Conservation (phyloP, 306 rosid species). For the Pterocarpus santalinus region DNA sequence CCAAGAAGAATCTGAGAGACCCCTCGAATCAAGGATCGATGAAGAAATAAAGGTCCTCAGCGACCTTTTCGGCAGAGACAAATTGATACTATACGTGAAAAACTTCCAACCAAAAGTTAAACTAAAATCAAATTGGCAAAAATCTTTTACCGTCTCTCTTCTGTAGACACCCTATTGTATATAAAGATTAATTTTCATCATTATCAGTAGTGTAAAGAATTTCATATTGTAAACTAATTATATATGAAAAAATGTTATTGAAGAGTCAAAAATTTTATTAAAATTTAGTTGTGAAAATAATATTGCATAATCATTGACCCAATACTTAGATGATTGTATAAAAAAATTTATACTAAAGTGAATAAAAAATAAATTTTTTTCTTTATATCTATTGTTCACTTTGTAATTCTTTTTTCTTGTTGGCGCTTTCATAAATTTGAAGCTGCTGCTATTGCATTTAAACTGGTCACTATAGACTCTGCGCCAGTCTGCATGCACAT, state of each 20-base stretch:
- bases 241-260: too few relatives aligned
- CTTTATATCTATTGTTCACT: not conserved
- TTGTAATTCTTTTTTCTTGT: not conserved
- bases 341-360: not conserved
- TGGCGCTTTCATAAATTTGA: constrained; percentile 43
- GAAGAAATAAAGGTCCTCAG: constrained; percentile 34
- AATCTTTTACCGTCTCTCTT: not conserved
- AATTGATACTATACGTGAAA: constrained; percentile 7
- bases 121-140: not conserved
- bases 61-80: constrained; percentile 33
- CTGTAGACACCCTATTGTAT: too few relatives aligned
- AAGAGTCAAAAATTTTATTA: too few relatives aligned
- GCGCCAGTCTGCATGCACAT: constrained; percentile 23
- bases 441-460: constrained; percentile 43
- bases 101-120: constrained; percentile 24
- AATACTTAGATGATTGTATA: too few relatives aligned
- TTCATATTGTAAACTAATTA: too few relatives aligned
- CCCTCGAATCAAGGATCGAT: constrained; percentile 22
- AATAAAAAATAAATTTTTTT: not conserved
- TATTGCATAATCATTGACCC: too few relatives aligned
- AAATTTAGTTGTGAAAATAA: too few relatives aligned
- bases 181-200: too few relatives aligned
- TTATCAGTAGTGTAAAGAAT: too few relatives aligned
- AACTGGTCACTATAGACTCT: constrained; percentile 29
- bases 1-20: constrained; percentile 22